Evolutionary conservation across 495 filamentous ascomycete species (phyloP), one percentile per base, ranked within the genome.

Genomic region (Immersiella caudata): DNA sequence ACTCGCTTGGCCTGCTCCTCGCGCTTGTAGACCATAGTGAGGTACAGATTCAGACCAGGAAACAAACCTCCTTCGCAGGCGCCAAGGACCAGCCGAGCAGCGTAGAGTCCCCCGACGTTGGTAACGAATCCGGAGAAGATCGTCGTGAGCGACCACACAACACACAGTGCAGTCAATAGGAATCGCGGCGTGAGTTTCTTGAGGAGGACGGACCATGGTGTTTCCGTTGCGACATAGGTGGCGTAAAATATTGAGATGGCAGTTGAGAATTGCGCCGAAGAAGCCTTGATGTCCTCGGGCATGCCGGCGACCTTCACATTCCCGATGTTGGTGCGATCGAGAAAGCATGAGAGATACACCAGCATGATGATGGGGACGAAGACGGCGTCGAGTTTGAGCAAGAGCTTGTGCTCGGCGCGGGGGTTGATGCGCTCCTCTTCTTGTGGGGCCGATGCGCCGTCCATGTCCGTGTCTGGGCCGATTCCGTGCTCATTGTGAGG

Each of bases 211-310:
- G 94, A 93, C 26, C 91, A 93, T 35, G 91, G 74, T 0, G 91
- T 88, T 80, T 95, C 92, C 65, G 91, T 89, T 56, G 90, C 74
- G 21, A 90, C 80, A 75, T 96, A 96, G 18, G 90, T 92, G 49
- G 93, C 85, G 81, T 95, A 96, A 80, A 94, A 94, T 68, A 94
- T 87, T 24, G 87, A 86, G 0, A 95, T 81, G 11, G 85, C 79
- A 1, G 83, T 85, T 73, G 91, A 91, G 74, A 90, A 84, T 29
- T 71, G 51, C 68, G 90, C 84, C 20, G 79, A 70, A 3, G 80
- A 84, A 80, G 93, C 86, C 35, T 74, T 64, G 12, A 85, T 76
- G 52, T 83, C 82, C 20, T 71, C 67, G 26, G 76, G 68, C 74
- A 85, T 76, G 22, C 82, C 82, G 22, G 77, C 77, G 1, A 83